Percentiles rank a stretch among this genome's conserved stretches.
These are phyloP conservation scores for Peronospora belbahrii DNA, from an alignment of 352 stramenopile species.

Conservation along the genomic window DNA sequence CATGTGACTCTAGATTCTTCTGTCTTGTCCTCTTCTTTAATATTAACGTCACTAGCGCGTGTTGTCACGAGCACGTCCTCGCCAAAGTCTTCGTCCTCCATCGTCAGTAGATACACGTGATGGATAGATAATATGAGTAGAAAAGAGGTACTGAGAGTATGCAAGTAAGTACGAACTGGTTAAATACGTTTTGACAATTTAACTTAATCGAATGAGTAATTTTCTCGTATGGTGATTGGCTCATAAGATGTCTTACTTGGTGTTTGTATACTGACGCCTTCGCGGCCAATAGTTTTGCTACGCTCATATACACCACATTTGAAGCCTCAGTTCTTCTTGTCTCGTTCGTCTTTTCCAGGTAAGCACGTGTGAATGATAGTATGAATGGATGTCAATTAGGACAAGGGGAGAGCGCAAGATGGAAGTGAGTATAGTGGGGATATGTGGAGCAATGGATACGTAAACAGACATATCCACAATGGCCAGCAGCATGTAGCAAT, in stretches of 20 bases:
- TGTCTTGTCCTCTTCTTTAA: constrained; percentile 25
- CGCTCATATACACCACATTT: constrained; percentile 4
- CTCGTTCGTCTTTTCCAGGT: constrained; percentile 74
- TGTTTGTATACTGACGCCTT: constrained; percentile 65
- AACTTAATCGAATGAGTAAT: no score
- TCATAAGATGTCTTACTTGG: constrained; percentile 28
- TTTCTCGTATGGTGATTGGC: constrained; percentile 26
- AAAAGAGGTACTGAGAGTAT: background rate
- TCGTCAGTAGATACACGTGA: constrained; percentile 4
- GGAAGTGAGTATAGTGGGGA: constrained; percentile 5
- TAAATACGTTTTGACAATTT: no score
- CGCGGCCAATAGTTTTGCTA: constrained; percentile 75
- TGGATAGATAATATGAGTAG: no score
- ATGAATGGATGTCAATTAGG: no score
- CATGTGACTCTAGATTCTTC: constrained; percentile 23
- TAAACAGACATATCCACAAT: constrained; percentile 2
- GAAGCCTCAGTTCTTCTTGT: constrained; percentile 68
- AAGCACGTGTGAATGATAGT: no score
- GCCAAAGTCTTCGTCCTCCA: constrained; percentile 74
- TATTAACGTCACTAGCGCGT: constrained; percentile 3
- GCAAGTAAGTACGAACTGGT: background rate
- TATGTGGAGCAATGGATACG: background rate
- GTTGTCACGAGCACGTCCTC: constrained; percentile 65
- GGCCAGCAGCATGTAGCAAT: constrained; percentile 1
- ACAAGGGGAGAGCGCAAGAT: background rate